phyloP scores from a whole-genome alignment of 352 stramenopile genomes.

The Pythium phragmitis region DNA sequence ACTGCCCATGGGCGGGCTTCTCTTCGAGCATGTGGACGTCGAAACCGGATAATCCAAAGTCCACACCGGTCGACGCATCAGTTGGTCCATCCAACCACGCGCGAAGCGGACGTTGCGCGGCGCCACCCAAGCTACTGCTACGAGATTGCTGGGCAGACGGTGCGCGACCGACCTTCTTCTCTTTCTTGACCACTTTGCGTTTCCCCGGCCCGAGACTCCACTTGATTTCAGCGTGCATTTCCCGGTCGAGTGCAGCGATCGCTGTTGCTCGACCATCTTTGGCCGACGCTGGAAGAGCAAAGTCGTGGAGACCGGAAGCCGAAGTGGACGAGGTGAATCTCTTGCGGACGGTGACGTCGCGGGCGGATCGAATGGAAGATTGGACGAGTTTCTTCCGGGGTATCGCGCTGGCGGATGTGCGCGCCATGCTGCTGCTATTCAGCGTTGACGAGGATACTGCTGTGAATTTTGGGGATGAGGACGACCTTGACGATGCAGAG shows the following conservation, averaged over 20 bases:
- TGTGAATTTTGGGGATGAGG: slow-evolving; percentile 19
- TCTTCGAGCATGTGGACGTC: slow-evolving; percentile 30
- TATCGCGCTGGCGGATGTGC: neutral
- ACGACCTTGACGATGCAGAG: neutral
- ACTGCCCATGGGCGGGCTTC: slow-evolving; percentile 10
- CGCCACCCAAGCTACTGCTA: neutral
- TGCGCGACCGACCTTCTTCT: slow-evolving; percentile 22
- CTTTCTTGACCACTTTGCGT: slow-evolving; percentile 32
- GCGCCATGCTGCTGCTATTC: neutral
- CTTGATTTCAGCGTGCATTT: slow-evolving; percentile 24
- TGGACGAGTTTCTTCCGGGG: slow-evolving; percentile 20
- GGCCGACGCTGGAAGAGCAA: neutral
- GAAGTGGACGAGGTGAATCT: slow-evolving; percentile 6
- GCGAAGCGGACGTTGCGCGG: slow-evolving; percentile 8
- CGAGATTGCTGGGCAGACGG: slow-evolving; percentile 12
- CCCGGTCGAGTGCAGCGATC: slow-evolving; percentile 5
- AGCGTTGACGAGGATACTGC: slow-evolving; percentile 5
- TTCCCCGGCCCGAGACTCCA: slow-evolving; percentile 27
- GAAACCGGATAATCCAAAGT: neutral
- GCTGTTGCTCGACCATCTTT: slow-evolving; percentile 3
- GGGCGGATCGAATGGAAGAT: slow-evolving; percentile 16
- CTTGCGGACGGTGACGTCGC: slow-evolving; percentile 19
- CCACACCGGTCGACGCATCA: neutral
- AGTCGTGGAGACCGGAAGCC: slow-evolving; percentile 18
- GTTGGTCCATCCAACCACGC: slow-evolving; percentile 10